Percentiles rank a stretch among this genome's conserved stretches.
These are phyloP conservation scores for Rutidosis leptorrhynchoides DNA, from an alignment of 129 eudicot genomes.

Conservation along the genomic window DNA sequence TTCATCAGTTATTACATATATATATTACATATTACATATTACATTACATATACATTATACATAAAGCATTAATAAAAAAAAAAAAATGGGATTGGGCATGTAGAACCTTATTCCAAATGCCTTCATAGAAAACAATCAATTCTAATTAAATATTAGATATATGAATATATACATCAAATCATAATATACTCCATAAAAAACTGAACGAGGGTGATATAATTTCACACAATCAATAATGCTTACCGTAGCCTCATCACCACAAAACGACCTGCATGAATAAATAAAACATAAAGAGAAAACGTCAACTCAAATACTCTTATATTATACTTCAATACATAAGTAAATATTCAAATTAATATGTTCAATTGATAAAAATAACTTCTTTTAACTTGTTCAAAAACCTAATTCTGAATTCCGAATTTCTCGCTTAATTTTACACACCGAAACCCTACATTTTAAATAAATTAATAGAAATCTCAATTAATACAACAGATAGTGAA, in stretches of 20 bases:
- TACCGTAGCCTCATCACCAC: constrained; percentile 4
- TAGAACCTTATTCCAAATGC: neutral
- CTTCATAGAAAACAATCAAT: neutral
- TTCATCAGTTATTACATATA: neutral
- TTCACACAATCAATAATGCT: neutral
- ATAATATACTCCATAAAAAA: too few species aligned
- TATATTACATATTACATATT: too few species aligned
- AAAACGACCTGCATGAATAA: constrained; percentile 15
- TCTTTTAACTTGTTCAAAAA: neutral
- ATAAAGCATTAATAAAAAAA: neutral
- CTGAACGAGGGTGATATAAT: too few species aligned
- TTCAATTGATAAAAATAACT: neutral
- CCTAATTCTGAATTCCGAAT: neutral
- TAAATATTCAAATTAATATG: neutral
- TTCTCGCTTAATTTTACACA: too few species aligned
- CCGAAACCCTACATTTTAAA: neutral
- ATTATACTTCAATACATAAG: neutral
- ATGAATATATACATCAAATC: neutral
- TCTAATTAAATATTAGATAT: neutral
- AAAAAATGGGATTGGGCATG: neutral
- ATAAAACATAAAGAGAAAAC: neutral
- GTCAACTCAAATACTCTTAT: neutral
- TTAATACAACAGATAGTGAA: neutral
- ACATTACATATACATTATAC: too few species aligned
- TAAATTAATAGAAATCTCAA: neutral